phyloP scores from a whole-genome alignment of 768 basidiomycete species.

The Boletus barrowsii region DNA sequence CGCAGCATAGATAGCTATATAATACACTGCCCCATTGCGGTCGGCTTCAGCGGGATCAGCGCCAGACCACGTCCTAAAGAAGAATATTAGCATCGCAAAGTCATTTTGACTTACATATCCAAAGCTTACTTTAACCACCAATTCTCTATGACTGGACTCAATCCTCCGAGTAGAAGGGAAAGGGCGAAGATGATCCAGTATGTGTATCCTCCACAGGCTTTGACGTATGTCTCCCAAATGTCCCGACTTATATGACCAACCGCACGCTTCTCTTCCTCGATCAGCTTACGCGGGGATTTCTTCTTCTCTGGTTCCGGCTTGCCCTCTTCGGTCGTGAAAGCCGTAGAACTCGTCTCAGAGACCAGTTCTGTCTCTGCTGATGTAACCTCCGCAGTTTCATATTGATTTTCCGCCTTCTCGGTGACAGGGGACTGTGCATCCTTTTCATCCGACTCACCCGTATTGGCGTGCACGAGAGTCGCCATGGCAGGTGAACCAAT shows the following conservation, averaged over 20 bases:
- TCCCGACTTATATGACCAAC: conserved; percentile 64
- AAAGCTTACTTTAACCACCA: conserved; percentile 58
- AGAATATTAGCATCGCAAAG: conserved; percentile 25
- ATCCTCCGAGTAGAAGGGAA: conserved; percentile 52
- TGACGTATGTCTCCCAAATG: conserved; percentile 63
- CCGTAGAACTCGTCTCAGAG: conserved; percentile 46
- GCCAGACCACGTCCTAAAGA: conserved; percentile 54
- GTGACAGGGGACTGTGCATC: conserved; percentile 30
- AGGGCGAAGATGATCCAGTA: conserved; percentile 60
- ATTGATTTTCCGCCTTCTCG: conserved; percentile 1
- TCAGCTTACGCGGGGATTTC: conserved; percentile 72
- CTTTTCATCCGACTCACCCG: conserved; percentile 39
- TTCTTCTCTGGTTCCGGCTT: conserved; percentile 43
- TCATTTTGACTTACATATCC: neutral
- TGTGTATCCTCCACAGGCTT: conserved; percentile 44
- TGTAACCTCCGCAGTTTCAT: conserved; percentile 17
- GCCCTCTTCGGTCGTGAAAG: conserved; percentile 34
- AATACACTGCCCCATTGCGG: conserved; percentile 43
- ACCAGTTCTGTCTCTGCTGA: conserved; percentile 20
- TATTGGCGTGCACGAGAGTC: conserved; percentile 60
- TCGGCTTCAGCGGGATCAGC: conserved; percentile 39
- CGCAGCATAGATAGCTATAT: conserved; percentile 60
- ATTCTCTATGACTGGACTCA: conserved; percentile 69
- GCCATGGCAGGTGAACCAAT: conserved; percentile 62
- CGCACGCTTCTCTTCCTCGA: conserved; percentile 82